Conservation (phyloP, 371 early-diverging fungal genomes). For the Aphelidium insulamus region DNA sequence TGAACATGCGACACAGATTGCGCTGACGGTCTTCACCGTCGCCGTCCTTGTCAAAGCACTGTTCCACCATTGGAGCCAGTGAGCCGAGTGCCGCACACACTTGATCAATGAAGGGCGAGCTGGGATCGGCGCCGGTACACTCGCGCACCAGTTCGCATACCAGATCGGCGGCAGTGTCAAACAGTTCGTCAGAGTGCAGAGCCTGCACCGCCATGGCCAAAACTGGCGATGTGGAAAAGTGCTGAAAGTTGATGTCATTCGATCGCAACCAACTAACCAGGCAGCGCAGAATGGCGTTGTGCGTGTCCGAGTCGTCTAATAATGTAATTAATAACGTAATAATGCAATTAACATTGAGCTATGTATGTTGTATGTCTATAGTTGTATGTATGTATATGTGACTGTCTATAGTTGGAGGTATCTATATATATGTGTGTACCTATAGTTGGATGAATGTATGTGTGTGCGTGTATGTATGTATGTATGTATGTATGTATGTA, state of each 20-base stretch:
- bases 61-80: neutral
- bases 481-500: too few relatives aligned
- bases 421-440: too few relatives aligned
- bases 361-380: too few relatives aligned
- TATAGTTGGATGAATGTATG: too few relatives aligned
- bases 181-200: slow-evolving; percentile 34
- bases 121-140: slow-evolving; percentile 32
- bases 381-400: too few relatives aligned
- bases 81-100: too few relatives aligned
- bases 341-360: too few relatives aligned
- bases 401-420: too few relatives aligned
- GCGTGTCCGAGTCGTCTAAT: slow-evolving; percentile 24
- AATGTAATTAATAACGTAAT: too few relatives aligned
- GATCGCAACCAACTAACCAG: slow-evolving; percentile 60
- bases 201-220: slow-evolving; percentile 48
- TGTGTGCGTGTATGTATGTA: too few relatives aligned
- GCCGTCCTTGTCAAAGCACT: slow-evolving; percentile 3
- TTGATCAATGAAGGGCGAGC: slow-evolving; percentile 24
- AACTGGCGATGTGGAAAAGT: slow-evolving; percentile 39
- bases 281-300: slow-evolving; percentile 41
- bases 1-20: slow-evolving; percentile 55
- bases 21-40: slow-evolving; percentile 43
- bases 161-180: slow-evolving; percentile 65
- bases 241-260: slow-evolving; percentile 45
- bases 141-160: slow-evolving; percentile 55